These are phyloP conservation scores for Vigna radiata DNA, from an alignment of 306 rosid species.

Conservation along the genomic window DNA sequence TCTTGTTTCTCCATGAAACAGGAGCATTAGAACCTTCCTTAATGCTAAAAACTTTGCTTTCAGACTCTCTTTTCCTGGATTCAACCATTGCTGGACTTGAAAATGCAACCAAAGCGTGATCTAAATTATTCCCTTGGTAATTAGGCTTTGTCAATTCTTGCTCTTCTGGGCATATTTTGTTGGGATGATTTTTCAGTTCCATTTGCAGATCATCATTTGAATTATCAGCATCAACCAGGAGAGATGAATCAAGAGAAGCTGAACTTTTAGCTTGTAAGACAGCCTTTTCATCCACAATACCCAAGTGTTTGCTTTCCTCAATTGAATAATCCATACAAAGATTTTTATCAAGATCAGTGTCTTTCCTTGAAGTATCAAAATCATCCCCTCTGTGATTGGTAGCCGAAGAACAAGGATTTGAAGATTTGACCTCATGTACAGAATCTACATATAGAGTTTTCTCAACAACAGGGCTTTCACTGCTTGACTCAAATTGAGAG, in stretches of 20 bases:
- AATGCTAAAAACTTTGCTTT: constrained; percentile 45
- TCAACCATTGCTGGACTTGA: constrained; percentile 43
- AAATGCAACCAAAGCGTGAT: constrained; percentile 30
- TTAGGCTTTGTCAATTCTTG: constrained; percentile 41
- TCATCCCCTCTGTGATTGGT: constrained; percentile 46
- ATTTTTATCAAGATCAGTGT: constrained; percentile 43
- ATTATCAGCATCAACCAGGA: constrained; percentile 42
- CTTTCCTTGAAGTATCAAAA: constrained; percentile 47
- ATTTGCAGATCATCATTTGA: constrained; percentile 40
- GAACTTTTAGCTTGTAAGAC: constrained; percentile 44
- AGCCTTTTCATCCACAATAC: constrained; percentile 48
- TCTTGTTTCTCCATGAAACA: constrained; percentile 40
- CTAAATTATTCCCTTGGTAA: constrained; percentile 40
- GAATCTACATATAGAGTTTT: constrained; percentile 85
- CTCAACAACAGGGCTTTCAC: constrained; percentile 69
- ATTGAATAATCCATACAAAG: constrained; percentile 47
- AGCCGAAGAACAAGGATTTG: constrained; percentile 52
- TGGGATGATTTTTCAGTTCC: constrained; percentile 44
- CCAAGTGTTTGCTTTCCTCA: constrained; percentile 51
- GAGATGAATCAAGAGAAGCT: constrained; percentile 52
- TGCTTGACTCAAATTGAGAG: constrained; percentile 45
- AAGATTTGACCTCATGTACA: constrained; percentile 57
- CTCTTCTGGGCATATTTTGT: constrained; percentile 45
- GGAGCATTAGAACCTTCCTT: constrained; percentile 35
- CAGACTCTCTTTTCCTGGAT: constrained; percentile 47